phyloP scores from a whole-genome alignment of 495 filamentous ascomycete genomes.

The Umbilicaria muhlenbergii region DNA sequence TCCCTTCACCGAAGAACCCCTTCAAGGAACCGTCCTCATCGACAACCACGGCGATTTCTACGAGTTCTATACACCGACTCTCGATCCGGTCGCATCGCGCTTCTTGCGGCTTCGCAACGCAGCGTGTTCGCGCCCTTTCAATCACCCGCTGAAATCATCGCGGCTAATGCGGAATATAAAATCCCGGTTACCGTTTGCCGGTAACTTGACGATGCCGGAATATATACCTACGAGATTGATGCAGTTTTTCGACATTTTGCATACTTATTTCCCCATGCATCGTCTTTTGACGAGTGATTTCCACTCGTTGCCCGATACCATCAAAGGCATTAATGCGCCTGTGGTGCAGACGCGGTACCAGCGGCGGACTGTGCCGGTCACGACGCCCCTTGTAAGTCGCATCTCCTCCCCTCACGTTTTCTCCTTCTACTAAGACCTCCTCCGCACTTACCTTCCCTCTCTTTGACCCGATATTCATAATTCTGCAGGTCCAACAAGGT shows the following conservation, averaged over 20 bases:
- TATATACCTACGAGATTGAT: slow-evolving; percentile 90
- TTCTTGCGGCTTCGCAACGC: slow-evolving; percentile 66
- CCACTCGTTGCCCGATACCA: slow-evolving; percentile 63
- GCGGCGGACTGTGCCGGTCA: slow-evolving; percentile 71
- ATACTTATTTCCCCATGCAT: slow-evolving; percentile 74
- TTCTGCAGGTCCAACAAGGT: slow-evolving; percentile 72
- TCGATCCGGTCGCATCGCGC: slow-evolving; percentile 71
- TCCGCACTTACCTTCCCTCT: neutral
- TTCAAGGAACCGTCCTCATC: slow-evolving; percentile 79
- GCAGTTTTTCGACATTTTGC: slow-evolving; percentile 88
- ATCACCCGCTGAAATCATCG: slow-evolving; percentile 37
- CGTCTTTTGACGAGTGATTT: slow-evolving; percentile 86
- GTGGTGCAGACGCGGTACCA: slow-evolving; percentile 92
- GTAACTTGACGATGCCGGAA: slow-evolving; percentile 64
- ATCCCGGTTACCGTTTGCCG: slow-evolving; percentile 46
- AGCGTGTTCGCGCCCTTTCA: slow-evolving; percentile 38
- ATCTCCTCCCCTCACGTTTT: neutral
- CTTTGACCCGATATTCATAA: neutral
- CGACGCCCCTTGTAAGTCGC: slow-evolving; percentile 68
- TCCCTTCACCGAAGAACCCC: slow-evolving; percentile 49
- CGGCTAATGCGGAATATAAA: slow-evolving; percentile 40
- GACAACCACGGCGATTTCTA: slow-evolving; percentile 77
- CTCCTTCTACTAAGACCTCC: neutral
- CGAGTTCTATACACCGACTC: slow-evolving; percentile 66
- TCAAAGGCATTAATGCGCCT: slow-evolving; percentile 72